Evolutionary conservation across 148 eudicot genomes (phyloP).

Genomic region (Hydrangea macrophylla): DNA sequence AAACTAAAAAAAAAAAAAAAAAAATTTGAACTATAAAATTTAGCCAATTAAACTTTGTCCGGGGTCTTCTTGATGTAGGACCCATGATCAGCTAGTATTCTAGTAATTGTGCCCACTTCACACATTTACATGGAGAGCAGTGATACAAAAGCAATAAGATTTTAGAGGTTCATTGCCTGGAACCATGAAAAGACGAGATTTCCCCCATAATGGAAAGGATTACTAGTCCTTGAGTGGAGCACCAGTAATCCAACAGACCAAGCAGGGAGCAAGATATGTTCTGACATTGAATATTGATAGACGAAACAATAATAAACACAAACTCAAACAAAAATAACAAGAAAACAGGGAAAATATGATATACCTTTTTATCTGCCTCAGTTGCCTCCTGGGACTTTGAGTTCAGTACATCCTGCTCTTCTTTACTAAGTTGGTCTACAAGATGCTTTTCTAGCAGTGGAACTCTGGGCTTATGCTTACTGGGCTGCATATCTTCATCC

Average conservation of each 20-base stretch:
- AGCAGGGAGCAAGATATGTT: not conserved
- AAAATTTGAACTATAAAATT: not conserved
- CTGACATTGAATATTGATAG: not conserved
- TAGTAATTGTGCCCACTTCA: too few species aligned
- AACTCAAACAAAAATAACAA: not conserved
- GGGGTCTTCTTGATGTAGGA: too few species aligned
- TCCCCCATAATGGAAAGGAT: not conserved
- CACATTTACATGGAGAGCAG: too few species aligned
- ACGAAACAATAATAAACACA: not conserved
- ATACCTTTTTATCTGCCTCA: conserved; percentile 75
- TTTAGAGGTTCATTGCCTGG: too few species aligned
- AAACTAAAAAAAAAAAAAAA: not conserved
- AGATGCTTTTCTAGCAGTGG: conserved; percentile 88
- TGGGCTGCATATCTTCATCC: conserved; percentile 57
- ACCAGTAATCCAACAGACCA: not conserved
- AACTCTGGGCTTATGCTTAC: conserved; percentile 75
- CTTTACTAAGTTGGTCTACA: conserved; percentile 86
- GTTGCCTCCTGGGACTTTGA: conserved; percentile 85
- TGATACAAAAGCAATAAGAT: too few species aligned
- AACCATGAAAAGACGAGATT: not conserved
- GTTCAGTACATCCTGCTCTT: conserved; percentile 80
- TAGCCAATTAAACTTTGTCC: too few species aligned
- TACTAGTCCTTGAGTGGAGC: not conserved
- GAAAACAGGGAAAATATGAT: not conserved
- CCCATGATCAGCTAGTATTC: too few species aligned